Conservation (phyloP, 1,284 basidiomycete species). For the Coriolopsis trogii region DNA sequence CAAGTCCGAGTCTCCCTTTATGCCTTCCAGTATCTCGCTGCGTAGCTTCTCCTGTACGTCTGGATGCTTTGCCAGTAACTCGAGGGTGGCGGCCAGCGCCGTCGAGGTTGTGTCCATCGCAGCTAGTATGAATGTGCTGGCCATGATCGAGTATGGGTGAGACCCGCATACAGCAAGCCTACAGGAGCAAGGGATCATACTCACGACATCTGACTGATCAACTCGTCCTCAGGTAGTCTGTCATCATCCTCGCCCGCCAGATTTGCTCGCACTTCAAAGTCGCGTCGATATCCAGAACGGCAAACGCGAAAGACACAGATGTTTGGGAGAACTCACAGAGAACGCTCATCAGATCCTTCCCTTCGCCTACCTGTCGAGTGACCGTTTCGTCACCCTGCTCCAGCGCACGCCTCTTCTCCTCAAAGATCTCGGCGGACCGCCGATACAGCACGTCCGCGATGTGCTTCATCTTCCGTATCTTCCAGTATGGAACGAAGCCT, state of each 20-base stretch:
- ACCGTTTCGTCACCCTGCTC: constrained; percentile 22
- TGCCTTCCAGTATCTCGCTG: constrained; percentile 16
- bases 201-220: constrained; percentile 18
- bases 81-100: constrained; percentile 18
- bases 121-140: constrained; percentile 26
- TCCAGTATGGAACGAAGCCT: constrained; percentile 10
- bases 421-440: constrained; percentile 40
- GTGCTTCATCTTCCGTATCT: constrained; percentile 36
- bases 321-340: constrained; percentile 26
- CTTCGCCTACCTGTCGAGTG: constrained; percentile 35
- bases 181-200: background rate
- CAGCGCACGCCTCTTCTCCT: constrained; percentile 37
- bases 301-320: constrained; percentile 13
- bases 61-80: constrained; percentile 21
- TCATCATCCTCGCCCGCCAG: constrained; percentile 7
- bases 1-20: constrained; percentile 8
- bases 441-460: constrained; percentile 42
- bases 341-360: constrained; percentile 50
- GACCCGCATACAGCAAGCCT: background rate
- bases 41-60: constrained; percentile 25
- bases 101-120: constrained; percentile 27
- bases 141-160: background rate
- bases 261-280: constrained; percentile 8
- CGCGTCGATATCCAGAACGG: too few relatives aligned
- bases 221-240: constrained; percentile 3